Evolutionary conservation across 2,329 filamentous ascomycete species (phyloP), one percentile per base, ranked within the genome.

Genomic region (Paecilomyces variotii): DNA sequence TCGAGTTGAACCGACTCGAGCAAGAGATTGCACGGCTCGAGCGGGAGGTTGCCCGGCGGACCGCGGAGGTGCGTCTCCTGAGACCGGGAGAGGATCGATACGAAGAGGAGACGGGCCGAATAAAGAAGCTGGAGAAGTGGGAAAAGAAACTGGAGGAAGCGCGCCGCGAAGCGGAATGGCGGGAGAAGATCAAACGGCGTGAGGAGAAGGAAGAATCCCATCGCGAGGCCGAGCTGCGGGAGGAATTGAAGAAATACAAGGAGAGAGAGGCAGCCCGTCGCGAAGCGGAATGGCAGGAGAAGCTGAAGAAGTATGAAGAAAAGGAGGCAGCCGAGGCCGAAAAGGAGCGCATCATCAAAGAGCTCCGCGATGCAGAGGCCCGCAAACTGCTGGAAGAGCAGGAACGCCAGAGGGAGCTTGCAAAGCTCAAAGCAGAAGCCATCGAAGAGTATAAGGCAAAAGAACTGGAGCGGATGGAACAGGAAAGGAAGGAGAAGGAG

Each of bases 371-470:
- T 19, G 80, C 84, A 64, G 75, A 84, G 57, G 67, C 66, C 3
- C 63, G 66, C 28, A 76, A 78, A 57, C 76, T 74, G 2, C 65
- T 68, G 2, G 67, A 68, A 26, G 67, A 68, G n/a, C 53, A 65
- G 49, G 56, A 61, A 49, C 69, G 67, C 59, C 68, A 69, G 26
- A 71, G 69, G 24, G 65, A 69, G 35, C 78, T 70, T 34, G 55
- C 58, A 39, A 79, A 79, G 63, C 73, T 79, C 60, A 81, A 79
- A 54, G 76, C 76, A 56, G 78, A 81, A 45, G 79, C 80, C 9
- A 73, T 84, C 55, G 80, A 81, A 62, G 76, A 76, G n/a, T 83
- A 79, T 65, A 80, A 80, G 71, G 74, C 72, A 30, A 72, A 78
- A 58, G 78, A 82, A 62, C 72, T 76, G 12, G 79, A 82, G 58